Conservation (phyloP, 306 rosid genomes). For the Quercus mongolica region DNA sequence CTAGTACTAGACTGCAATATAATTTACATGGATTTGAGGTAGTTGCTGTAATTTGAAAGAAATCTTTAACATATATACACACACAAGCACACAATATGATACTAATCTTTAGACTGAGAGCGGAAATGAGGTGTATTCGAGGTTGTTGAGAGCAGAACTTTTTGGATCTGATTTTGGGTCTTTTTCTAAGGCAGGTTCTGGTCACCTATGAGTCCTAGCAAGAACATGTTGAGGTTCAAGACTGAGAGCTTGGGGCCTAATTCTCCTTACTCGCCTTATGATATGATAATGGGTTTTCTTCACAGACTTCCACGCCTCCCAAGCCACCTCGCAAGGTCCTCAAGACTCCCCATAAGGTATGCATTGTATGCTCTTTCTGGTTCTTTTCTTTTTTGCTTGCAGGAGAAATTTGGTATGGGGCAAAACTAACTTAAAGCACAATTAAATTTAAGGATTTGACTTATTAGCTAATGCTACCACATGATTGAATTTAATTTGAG, state of each 20-base stretch:
- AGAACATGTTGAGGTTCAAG: conserved; percentile 88
- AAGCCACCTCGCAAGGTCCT: conserved; percentile 95
- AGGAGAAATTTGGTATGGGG: too few relatives aligned
- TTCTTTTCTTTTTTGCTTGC: neutral
- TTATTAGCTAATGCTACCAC: too few relatives aligned
- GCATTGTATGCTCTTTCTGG: neutral
- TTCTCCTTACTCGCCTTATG: conserved; percentile 82
- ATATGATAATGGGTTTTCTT: conserved; percentile 41
- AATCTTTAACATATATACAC: too few relatives aligned
- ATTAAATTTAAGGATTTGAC: too few relatives aligned
- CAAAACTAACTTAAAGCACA: too few relatives aligned
- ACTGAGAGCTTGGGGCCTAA: conserved; percentile 68
- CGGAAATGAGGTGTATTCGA: conserved; percentile 66
- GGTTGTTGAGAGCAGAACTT: conserved; percentile 73
- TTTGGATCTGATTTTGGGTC: conserved; percentile 91
- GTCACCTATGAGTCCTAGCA: conserved; percentile 77
- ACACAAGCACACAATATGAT: too few relatives aligned
- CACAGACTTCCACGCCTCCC: conserved; percentile 71
- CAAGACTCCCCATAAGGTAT: conserved; percentile 90
- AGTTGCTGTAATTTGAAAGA: too few relatives aligned
- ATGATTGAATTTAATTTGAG: too few relatives aligned
- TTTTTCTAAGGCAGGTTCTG: conserved; percentile 62
- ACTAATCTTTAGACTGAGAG: conserved; percentile 2
- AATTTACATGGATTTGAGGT: too few relatives aligned
- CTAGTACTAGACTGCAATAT: too few relatives aligned